These are phyloP conservation scores for Vanrija sp. DNA, from an alignment of 1,284 basidiomycete species.

Conservation along the genomic window DNA sequence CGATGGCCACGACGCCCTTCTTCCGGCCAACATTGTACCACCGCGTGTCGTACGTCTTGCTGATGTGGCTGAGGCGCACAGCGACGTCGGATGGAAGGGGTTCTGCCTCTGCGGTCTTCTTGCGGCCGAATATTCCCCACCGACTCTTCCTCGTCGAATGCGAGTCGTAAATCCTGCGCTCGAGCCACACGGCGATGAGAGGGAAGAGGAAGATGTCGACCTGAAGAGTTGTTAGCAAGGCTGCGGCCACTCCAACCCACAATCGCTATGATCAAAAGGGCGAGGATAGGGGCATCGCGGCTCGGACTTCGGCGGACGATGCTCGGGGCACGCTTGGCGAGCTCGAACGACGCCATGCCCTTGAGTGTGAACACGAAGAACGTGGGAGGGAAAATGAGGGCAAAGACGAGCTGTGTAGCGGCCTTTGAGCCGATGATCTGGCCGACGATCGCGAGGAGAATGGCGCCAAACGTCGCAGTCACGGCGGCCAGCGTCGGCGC, in stretches of 20 bases:
- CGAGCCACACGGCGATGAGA: slow-evolving; percentile 58
- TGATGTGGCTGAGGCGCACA: slow-evolving; percentile 21
- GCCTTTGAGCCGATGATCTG: slow-evolving; percentile 55
- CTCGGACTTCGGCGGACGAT: slow-evolving; percentile 59
- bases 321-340: slow-evolving; percentile 55
- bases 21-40: slow-evolving; percentile 32
- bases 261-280: slow-evolving; percentile 60
- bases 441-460: slow-evolving; percentile 66
- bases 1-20: slow-evolving; percentile 58
- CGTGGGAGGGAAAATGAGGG: slow-evolving; percentile 67
- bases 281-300: slow-evolving; percentile 57
- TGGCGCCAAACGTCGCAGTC: slow-evolving; percentile 58
- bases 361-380: slow-evolving; percentile 70
- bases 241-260: slow-evolving; percentile 49
- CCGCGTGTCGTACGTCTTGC: slow-evolving; percentile 26
- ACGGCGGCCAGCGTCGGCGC: slow-evolving; percentile 28
- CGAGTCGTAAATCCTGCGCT: slow-evolving; percentile 57
- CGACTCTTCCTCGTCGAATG: no score
- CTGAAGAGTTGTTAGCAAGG: slow-evolving; percentile 44
- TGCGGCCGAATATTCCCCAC: not conserved
- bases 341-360: slow-evolving; percentile 64
- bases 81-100: slow-evolving; percentile 15
- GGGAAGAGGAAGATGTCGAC: slow-evolving; percentile 69
- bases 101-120: not conserved
- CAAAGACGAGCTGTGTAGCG: slow-evolving; percentile 57